Percentiles rank a stretch among this genome's conserved stretches.
Evolutionary conservation across 805 yeast genomes (phyloP).

Genomic region (Ogataea saltuana): DNA sequence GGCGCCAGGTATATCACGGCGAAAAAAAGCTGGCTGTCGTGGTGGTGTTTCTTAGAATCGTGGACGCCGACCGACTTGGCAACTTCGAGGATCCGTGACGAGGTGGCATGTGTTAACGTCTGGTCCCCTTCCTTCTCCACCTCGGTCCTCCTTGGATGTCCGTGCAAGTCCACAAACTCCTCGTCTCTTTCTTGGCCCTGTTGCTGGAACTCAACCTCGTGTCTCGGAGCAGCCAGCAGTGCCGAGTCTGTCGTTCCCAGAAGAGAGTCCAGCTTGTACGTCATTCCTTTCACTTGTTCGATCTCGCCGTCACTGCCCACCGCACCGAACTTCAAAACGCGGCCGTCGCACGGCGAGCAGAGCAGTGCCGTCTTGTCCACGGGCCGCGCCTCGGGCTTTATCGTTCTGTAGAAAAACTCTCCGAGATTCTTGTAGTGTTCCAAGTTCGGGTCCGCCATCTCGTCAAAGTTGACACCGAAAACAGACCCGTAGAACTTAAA

Average conservation of each 20-base stretch:
- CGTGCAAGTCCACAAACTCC: conserved; percentile 21
- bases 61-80: conserved; percentile 14
- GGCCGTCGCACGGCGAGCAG: conserved; percentile 94
- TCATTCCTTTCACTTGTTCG: conserved; percentile 96
- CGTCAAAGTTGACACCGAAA: conserved; percentile 88
- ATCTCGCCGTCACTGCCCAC: conserved; percentile 71
- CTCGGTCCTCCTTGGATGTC: conserved; percentile 29
- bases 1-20: conserved; percentile 96
- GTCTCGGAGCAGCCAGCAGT: conserved; percentile 57
- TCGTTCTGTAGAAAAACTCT: conserved; percentile 85
- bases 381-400: conserved; percentile 79
- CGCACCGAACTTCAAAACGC: conserved; percentile 81
- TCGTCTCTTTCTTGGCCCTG: conserved; percentile 18
- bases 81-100: conserved; percentile 28
- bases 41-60: conserved; percentile 32
- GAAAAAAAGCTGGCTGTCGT: conserved; percentile 62
- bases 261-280: conserved; percentile 84
- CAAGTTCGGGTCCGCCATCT: conserved; percentile 82
- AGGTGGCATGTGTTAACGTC: conserved; percentile 38
- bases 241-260: conserved; percentile 58
- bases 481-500: conserved; percentile 71
- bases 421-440: conserved; percentile 74
- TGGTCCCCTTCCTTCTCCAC: conserved; percentile 72
- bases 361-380: conserved; percentile 61
- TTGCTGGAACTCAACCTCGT: conserved; percentile 34